Percentiles rank a stretch among this genome's conserved stretches.
phyloP scores from a whole-genome alignment of 75 land plant genomes.

The Cunninghamia lanceolata region DNA sequence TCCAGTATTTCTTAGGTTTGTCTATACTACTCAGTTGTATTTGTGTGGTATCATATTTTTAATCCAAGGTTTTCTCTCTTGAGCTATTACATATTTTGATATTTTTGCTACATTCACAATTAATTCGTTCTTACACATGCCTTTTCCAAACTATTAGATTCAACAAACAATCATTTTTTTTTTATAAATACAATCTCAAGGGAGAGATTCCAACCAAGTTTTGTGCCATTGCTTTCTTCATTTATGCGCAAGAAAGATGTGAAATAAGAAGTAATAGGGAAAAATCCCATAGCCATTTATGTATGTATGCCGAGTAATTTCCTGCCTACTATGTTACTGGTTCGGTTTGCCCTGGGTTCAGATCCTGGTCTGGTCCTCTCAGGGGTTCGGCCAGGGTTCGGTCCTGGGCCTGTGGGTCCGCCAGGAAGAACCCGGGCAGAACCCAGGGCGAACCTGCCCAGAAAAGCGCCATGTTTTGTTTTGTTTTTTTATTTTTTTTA shows the following conservation, averaged over 20 bases:
- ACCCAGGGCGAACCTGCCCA: too few relatives aligned
- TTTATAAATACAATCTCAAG: neutral
- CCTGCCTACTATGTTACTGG: too few relatives aligned
- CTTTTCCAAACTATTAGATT: neutral
- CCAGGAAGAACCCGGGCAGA: too few relatives aligned
- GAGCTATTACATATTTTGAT: neutral
- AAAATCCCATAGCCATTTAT: neutral
- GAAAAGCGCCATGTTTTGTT: too few relatives aligned
- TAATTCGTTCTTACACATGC: neutral
- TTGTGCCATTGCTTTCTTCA: neutral
- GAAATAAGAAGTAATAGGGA: neutral
- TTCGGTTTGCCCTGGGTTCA: too few relatives aligned
- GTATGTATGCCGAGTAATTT: neutral
- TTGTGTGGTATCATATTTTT: neutral
- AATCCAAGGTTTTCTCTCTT: neutral
- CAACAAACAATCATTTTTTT: neutral
- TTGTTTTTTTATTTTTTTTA: too few relatives aligned
- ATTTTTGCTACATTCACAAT: neutral
- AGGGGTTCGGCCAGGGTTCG: too few relatives aligned
- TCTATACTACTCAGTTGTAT: neutral
- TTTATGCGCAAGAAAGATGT: neutral
- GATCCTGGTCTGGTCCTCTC: too few relatives aligned
- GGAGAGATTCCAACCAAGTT: neutral
- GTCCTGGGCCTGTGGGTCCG: too few relatives aligned
- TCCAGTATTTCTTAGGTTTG: slow-evolving; percentile 77